Evolutionary conservation across 441 rosid genomes (phyloP).

Genomic region (Jatropha podagrica): DNA sequence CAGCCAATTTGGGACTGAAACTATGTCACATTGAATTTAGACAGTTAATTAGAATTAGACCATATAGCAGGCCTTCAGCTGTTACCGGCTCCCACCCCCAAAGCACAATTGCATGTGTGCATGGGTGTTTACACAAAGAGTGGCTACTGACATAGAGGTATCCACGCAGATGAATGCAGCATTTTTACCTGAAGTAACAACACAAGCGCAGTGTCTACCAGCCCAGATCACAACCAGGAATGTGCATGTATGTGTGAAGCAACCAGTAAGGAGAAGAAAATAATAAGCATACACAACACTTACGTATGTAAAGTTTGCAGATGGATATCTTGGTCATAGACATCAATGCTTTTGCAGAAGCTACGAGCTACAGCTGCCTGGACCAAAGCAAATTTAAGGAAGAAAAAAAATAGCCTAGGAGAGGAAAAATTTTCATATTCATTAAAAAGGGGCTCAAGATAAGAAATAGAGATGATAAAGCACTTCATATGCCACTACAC

Average conservation of each 20-base stretch:
- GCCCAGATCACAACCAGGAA: background rate
- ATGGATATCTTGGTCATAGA: constrained; percentile 78
- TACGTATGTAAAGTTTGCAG: constrained; percentile 54
- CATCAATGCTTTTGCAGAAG: constrained; percentile 57
- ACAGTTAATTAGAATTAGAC: background rate
- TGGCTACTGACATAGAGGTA: background rate
- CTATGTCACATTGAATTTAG: background rate
- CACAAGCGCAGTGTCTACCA: background rate
- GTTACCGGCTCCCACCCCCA: background rate
- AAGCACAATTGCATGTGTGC: background rate
- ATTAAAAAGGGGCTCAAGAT: background rate
- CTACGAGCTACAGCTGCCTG: constrained; percentile 67
- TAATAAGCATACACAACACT: constrained; percentile 22
- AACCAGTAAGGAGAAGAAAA: background rate
- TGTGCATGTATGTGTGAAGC: background rate
- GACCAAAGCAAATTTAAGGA: constrained; percentile 12
- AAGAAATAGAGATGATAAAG: background rate
- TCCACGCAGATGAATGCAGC: background rate
- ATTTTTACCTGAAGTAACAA: background rate
- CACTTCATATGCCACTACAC: constrained; percentile 1
- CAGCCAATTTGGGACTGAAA: background rate
- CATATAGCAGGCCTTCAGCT: background rate
- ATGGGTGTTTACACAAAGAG: background rate
- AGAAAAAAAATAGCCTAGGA: background rate
- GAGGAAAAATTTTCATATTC: background rate